Evolutionary conservation across 176 grass and related monocot species (phyloP).

Genomic region (Bothriochloa decipiens): DNA sequence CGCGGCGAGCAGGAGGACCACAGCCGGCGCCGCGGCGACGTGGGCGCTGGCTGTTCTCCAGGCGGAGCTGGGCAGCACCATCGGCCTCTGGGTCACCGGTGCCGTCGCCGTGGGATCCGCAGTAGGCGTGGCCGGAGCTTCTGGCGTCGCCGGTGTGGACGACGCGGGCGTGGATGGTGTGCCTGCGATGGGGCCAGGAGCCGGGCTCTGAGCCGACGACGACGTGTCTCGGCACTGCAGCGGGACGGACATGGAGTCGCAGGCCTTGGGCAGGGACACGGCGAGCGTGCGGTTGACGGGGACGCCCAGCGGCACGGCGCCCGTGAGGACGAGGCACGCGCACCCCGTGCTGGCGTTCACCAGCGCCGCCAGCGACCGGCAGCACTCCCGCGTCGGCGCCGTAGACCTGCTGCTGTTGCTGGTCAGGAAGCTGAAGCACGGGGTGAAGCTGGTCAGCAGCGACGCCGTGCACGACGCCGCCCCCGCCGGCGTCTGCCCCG

Average conservation of each 20-base stretch:
- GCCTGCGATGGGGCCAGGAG: slow-evolving; percentile 49
- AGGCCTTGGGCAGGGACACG: slow-evolving; percentile 58
- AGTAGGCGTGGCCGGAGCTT: background rate
- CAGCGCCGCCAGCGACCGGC: slow-evolving; percentile 49
- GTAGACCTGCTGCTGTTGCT: slow-evolving; percentile 50
- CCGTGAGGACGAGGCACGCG: slow-evolving; percentile 74
- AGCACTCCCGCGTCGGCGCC: slow-evolving; percentile 68
- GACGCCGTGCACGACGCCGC: slow-evolving; percentile 61
- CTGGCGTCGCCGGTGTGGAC: slow-evolving; percentile 27
- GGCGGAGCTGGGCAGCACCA: slow-evolving; percentile 56
- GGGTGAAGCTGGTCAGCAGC: slow-evolving; percentile 74
- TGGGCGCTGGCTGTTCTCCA: background rate
- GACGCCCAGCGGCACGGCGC: slow-evolving; percentile 65
- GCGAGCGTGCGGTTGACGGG: slow-evolving; percentile 79
- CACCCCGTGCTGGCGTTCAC: slow-evolving; percentile 60
- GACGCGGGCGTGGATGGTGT: slow-evolving; percentile 49
- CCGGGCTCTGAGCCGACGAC: slow-evolving; percentile 48
- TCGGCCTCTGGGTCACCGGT: slow-evolving; percentile 49
- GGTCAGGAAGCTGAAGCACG: slow-evolving; percentile 77
- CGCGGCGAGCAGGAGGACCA: background rate
- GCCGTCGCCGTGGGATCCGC: slow-evolving; percentile 37
- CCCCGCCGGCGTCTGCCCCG: slow-evolving; percentile 35
- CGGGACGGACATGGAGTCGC: slow-evolving; percentile 61
- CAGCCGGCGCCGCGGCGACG: background rate
- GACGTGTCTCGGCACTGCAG: slow-evolving; percentile 68